Base-by-base conservation (phyloP, 495 filamentous ascomycete genomes). In the Penicillium desertorum region DNA sequence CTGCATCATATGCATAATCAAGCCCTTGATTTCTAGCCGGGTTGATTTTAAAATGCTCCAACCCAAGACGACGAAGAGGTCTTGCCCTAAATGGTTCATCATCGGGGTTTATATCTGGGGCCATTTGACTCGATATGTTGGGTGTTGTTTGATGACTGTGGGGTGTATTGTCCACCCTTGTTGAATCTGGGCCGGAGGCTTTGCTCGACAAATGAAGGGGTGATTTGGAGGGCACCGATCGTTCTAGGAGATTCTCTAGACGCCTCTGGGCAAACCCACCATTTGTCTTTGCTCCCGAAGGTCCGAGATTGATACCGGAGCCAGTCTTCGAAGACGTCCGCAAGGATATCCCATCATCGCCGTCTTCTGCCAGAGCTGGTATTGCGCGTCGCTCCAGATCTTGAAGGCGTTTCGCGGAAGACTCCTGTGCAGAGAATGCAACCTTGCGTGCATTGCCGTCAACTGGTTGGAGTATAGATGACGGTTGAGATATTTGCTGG, bases 21-120 rank as follows among this genome's bases (percentile, higher is more conserved):
- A 85, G 73, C 25, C 90, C 91, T 51, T 88, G 76, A 65, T 92
- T 96, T 46, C 73, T 74, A 12, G 77, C 68, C 2, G 91, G 84
- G 61, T 98, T 98, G 62, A 94, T 75, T 67, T 88, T 94, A 79
- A 98, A 97, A 74, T 95, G 86, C 3, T 79, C 73, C 5, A 86
- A 71, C 20, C 73, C 59, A 5, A 91, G 76, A 37, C 74, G 69
- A 2, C 77, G 68, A 6, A 83, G 60, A 11, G 85, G 80, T 30
- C 76, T 76, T 11, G 75, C 69, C 59, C 88, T 79, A 27, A 85
- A 78, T 22, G 68, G 76, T 51, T 74, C 72, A 55, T 75, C 61
- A 20, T 75, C 70, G 0, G 73, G 67, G 12, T 44, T 54, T 32
- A 67, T 49, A 20, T 68, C 54, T 5, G 47, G 53, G 37, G n/a